Evolutionary conservation across 768 basidiomycete species (phyloP), one percentile per base, ranked within the genome.

Genomic region (Mycena crocata): DNA sequence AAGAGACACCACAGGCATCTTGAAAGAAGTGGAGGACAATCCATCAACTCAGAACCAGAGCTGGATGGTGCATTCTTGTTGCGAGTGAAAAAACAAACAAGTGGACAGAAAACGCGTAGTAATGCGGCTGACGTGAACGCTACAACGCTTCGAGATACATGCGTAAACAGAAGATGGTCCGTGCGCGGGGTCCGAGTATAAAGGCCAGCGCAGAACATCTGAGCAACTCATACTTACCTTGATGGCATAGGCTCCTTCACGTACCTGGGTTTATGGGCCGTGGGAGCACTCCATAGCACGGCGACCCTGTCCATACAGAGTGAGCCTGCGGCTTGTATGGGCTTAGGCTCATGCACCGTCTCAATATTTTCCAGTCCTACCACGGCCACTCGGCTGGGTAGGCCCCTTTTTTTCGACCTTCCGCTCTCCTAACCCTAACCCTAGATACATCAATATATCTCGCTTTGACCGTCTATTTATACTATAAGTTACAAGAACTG

Each of bases 341-440:
- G 86, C 86, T 86, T 86, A 82, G 88, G 89, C 83, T 84, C 86
- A 89, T 89, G 90, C 89, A 91, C 85, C 85, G 87, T 90, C 89
- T 83, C 72, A 90, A 90, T 90, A 90, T 91, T 91, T 91, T 84
- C 89, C 89, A 79, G 89, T 90, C 86, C 87, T 81, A 81, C 84
- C 84, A 82, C 73, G 84, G 87, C 87, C 88, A 86, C 85, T 87
- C 86, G 63, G 68, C 68, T 69, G 64, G 68, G 68, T 61, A 50
- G 68, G 59, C 68, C 68, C n/a, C 50, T 50, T 60, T 60, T 60
- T 60, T 60, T 60, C 34, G 57, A 34, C 28, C 37, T 15, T 60
- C 45, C 35, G 34, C 21, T 30, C 35, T 40, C 26, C 46, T 60
- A 60, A 60, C 58, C 58, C 58, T 60, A 60, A 60, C 58, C 58